These are phyloP conservation scores for Amanita rubescens DNA, from an alignment of 768 basidiomycete genomes.

Conservation along the genomic window DNA sequence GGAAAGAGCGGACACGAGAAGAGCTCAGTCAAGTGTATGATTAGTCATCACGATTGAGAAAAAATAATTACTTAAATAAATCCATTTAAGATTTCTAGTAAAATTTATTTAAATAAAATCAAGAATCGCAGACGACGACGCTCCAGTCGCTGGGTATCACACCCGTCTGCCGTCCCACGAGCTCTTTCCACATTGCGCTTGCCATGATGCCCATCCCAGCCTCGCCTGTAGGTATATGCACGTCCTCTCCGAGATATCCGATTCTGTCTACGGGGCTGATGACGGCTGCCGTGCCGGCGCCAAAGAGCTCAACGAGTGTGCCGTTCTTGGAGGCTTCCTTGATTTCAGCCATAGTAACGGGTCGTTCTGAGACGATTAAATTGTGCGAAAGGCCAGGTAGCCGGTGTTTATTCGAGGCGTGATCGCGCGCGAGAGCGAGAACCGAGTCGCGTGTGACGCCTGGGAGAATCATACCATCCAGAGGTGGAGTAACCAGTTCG, in stretches of 20 bases:
- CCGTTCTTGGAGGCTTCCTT: slow-evolving; percentile 51
- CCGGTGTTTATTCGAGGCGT: slow-evolving; percentile 36
- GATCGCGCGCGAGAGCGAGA: slow-evolving; percentile 60
- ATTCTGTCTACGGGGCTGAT: slow-evolving; percentile 67
- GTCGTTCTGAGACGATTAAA: slow-evolving; percentile 57
- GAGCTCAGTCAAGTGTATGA: neutral
- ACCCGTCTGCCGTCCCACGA: slow-evolving; percentile 81
- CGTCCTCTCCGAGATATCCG: slow-evolving; percentile 61
- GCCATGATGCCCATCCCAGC: slow-evolving; percentile 82
- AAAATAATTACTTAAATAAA: neutral
- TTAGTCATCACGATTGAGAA: slow-evolving; percentile 5
- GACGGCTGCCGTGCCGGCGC: slow-evolving; percentile 77
- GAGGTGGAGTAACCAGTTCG: slow-evolving; percentile 82
- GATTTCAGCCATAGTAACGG: slow-evolving; percentile 72
- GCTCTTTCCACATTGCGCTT: slow-evolving; percentile 56
- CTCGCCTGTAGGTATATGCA: slow-evolving; percentile 53
- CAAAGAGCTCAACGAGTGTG: slow-evolving; percentile 73
- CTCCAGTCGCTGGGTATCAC: slow-evolving; percentile 76
- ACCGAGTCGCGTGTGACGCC: slow-evolving; percentile 88
- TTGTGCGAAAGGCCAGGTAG: slow-evolving; percentile 47
- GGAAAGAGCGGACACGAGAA: neutral
- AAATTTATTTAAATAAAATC: neutral
- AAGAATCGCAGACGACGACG: slow-evolving; percentile 33
- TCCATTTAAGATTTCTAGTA: no score
- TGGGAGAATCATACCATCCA: slow-evolving; percentile 89